phyloP scores from a whole-genome alignment of 129 eudicot genomes.

The Gnaphalium uliginosum region DNA sequence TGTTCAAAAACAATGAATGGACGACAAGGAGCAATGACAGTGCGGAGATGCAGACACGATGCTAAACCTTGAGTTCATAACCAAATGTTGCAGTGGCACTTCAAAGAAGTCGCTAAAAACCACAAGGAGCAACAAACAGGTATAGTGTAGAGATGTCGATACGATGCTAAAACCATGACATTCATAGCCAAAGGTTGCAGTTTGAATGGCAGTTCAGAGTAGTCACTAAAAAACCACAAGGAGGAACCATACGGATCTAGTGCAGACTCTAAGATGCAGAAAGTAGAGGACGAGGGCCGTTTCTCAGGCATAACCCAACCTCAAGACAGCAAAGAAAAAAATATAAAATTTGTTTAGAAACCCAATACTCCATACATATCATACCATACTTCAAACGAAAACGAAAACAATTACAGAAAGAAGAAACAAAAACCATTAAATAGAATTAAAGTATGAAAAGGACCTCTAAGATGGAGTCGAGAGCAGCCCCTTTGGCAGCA shows the following conservation, averaged over 20 bases:
- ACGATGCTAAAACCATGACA: slow-evolving; percentile 4
- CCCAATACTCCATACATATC: not conserved
- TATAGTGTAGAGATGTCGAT: slow-evolving; percentile 16
- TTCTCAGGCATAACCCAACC: slow-evolving; percentile 48
- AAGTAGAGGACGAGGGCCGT: slow-evolving; percentile 43
- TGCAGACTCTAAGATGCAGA: slow-evolving; percentile 40
- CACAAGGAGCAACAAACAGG: slow-evolving; percentile 28
- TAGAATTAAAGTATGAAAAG: slow-evolving; percentile 27
- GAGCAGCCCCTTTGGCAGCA: slow-evolving; percentile 25
- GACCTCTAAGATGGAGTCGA: slow-evolving; percentile 47
- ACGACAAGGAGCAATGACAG: slow-evolving; percentile 24
- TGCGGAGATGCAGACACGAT: slow-evolving; percentile 14
- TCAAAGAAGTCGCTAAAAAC: slow-evolving; percentile 9
- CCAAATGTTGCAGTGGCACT: slow-evolving; percentile 12
- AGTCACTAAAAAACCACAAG: slow-evolving; percentile 34
- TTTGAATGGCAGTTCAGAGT: not conserved
- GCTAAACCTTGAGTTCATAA: slow-evolving; percentile 17
- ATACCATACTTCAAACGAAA: slow-evolving; percentile 3
- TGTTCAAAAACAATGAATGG: not conserved
- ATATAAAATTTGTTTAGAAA: slow-evolving; percentile 36
- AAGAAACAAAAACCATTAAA: not conserved
- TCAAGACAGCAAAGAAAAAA: slow-evolving; percentile 45
- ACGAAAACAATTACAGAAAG: not conserved
- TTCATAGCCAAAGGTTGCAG: slow-evolving; percentile 7
- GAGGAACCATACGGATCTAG: too few species aligned